Evolutionary conservation across 495 filamentous ascomycete genomes (phyloP).

Genomic region (Tuber magnatum): DNA sequence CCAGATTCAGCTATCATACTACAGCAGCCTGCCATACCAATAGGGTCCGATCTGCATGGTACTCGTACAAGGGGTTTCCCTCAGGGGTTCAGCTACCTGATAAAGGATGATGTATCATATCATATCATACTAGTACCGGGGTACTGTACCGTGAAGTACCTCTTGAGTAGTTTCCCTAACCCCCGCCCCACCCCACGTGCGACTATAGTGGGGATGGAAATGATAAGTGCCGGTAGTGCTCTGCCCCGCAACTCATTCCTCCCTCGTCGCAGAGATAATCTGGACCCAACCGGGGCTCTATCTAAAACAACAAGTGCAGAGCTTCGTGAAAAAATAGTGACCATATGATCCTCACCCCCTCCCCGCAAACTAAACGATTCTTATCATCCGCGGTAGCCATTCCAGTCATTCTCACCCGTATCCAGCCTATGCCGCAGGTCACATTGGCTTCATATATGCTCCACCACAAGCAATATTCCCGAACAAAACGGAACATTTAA

Average conservation of each 20-base stretch:
- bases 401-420: neutral
- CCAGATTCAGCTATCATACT: neutral
- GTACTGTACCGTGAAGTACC: no score
- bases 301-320: neutral
- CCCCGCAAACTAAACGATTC: neutral
- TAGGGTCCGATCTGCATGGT: neutral
- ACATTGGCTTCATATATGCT: neutral
- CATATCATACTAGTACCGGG: no score
- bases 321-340: neutral
- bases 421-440: neutral
- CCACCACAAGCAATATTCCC: neutral
- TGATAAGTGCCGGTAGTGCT: neutral
- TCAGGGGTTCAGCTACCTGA: neutral
- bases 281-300: neutral
- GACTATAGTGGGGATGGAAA: neutral
- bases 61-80: neutral
- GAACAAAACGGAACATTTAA: neutral
- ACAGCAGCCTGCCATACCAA: neutral
- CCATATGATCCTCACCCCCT: neutral
- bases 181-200: no score
- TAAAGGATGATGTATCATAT: no score
- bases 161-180: no score
- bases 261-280: neutral
- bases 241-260: neutral
- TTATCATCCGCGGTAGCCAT: neutral